These are phyloP conservation scores for Elsinoe fawcettii DNA, from an alignment of 2,329 filamentous ascomycete species.

Conservation along the genomic window DNA sequence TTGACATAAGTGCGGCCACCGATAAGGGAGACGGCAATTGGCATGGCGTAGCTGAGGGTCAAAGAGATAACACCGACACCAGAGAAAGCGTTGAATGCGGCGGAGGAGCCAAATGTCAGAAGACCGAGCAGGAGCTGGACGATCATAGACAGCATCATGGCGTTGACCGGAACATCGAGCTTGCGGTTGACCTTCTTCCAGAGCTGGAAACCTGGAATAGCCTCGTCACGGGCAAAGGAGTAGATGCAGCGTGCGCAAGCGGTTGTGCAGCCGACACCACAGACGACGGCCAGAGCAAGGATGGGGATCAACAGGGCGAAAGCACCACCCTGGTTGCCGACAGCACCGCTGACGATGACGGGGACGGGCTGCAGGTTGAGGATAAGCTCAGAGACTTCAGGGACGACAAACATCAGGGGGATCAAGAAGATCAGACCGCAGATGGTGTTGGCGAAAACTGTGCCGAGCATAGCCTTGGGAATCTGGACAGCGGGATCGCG, in stretches of 20 bases:
- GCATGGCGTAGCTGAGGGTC: constrained; percentile 60
- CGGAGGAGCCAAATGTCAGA: constrained; percentile 61
- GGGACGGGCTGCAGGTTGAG: constrained; percentile 52
- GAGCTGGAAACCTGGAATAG: constrained; percentile 53
- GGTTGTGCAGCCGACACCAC: constrained; percentile 62
- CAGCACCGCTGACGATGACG: constrained; percentile 54
- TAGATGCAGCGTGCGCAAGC: constrained; percentile 60
- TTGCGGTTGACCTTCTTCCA: constrained; percentile 56
- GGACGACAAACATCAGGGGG: constrained; percentile 61
- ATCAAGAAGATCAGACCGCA: constrained; percentile 62
- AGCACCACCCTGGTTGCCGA: constrained; percentile 52
- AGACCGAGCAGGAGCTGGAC: constrained; percentile 56
- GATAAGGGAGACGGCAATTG: constrained; percentile 57
- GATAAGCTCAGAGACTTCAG: constrained; percentile 51
- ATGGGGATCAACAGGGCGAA: constrained; percentile 58
- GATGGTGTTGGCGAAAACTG: constrained; percentile 58
- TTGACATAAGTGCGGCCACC: constrained; percentile 53
- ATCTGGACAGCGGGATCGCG: constrained; percentile 58
- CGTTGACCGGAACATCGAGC: constrained; percentile 60
- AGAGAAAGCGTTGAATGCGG: constrained; percentile 60
- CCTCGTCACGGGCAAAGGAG: constrained; percentile 63
- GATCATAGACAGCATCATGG: constrained; percentile 63
- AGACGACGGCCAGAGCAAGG: constrained; percentile 58
- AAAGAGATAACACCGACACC: constrained; percentile 63
- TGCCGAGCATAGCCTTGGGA: constrained; percentile 62